Conservation (phyloP, 108 stramenopile genomes). For the Cyclotella choctawhatcheeana region DNA sequence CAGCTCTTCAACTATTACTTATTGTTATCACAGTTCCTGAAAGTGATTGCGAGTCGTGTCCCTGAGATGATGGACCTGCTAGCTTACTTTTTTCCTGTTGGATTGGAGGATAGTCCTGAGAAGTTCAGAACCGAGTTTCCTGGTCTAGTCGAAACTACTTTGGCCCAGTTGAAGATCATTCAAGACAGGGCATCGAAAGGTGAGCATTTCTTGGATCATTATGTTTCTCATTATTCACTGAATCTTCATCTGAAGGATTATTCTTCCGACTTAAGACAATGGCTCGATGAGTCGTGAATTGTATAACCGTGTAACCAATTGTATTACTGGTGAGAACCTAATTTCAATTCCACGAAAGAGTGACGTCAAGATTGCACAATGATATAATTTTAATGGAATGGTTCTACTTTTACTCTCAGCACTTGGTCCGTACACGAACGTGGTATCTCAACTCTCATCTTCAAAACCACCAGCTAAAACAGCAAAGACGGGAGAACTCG, state of each 20-base stretch:
- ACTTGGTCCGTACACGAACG: neutral
- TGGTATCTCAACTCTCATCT: neutral
- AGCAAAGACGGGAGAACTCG: too few species aligned
- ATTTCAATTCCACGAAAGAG: neutral
- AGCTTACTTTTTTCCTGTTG: constrained; percentile 5
- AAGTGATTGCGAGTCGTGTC: constrained; percentile 5
- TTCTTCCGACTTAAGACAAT: too few species aligned
- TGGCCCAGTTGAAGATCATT: constrained; percentile 7
- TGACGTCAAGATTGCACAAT: too few species aligned
- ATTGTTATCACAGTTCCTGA: too few species aligned
- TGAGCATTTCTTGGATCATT: too few species aligned
- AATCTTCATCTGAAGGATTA: too few species aligned
- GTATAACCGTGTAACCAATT: constrained; percentile 8
- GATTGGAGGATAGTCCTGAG: neutral
- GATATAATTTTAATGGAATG: neutral
- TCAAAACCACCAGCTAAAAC: constrained; percentile 8
- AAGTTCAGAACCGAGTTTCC: constrained; percentile 6
- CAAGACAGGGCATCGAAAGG: constrained; percentile 11
- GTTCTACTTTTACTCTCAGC: neutral
- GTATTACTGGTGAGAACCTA: neutral
- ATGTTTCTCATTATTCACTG: too few species aligned
- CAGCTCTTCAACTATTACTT: too few species aligned
- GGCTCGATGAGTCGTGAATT: constrained; percentile 7
- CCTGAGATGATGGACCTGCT: constrained; percentile 13
- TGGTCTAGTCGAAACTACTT: neutral